phyloP scores from a whole-genome alignment of 2,329 filamentous ascomycete species.

The Colletotrichum sp. region DNA sequence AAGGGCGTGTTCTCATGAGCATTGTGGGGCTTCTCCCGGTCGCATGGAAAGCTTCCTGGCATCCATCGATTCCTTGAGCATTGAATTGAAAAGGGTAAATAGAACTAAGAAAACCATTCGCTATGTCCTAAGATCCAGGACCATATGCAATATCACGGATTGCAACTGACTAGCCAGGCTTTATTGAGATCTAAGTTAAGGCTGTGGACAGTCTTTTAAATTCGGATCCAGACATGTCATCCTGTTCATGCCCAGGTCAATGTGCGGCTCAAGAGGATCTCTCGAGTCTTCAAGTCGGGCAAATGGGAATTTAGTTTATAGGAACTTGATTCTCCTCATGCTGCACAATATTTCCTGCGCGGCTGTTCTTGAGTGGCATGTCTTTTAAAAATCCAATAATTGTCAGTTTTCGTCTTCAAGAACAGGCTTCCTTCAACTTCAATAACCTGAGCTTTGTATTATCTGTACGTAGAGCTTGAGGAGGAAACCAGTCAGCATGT shows the following conservation, averaged over 20 bases:
- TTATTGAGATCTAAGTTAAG: neutral
- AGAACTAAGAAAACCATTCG: neutral
- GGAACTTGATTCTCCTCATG: too few relatives aligned
- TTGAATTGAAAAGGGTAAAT: accelerated
- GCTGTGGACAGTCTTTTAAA: neutral
- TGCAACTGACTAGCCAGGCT: neutral
- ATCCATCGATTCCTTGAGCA: neutral
- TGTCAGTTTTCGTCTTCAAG: too few relatives aligned
- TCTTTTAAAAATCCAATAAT: too few relatives aligned
- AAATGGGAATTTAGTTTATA: too few relatives aligned
- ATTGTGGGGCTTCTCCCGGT: neutral
- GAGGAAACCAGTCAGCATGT: neutral
- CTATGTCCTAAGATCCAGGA: accelerated
- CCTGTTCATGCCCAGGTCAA: too few relatives aligned
- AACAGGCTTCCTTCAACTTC: neutral
- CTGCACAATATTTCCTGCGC: too few relatives aligned
- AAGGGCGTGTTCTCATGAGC: neutral
- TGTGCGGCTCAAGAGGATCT: too few relatives aligned
- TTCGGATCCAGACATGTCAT: neutral
- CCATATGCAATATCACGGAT: neutral
- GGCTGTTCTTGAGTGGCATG: too few relatives aligned
- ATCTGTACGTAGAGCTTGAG: neutral
- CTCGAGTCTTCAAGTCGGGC: too few relatives aligned
- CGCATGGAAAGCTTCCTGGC: too few relatives aligned
- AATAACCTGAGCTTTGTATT: neutral